A percentile compares a stretch with the other conserved stretches of the same genome.
Conservation (phyloP, 2,329 filamentous ascomycete species). For the Lasiodiplodia citricola region DNA sequence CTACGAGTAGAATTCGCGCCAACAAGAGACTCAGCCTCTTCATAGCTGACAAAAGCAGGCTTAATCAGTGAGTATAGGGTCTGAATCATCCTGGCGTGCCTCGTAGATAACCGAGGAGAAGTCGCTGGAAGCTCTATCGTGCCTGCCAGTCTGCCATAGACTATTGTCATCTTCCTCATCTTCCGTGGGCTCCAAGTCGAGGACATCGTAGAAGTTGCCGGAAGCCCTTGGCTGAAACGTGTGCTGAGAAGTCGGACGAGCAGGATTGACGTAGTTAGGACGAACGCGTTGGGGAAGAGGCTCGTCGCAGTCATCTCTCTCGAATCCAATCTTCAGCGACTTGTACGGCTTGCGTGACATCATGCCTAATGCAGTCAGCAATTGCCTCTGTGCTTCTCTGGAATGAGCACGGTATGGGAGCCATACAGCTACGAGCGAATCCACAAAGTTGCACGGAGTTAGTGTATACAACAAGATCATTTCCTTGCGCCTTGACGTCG, state of each 20-base stretch:
- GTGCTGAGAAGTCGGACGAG: neutral
- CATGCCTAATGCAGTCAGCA: slow-evolving; percentile 65
- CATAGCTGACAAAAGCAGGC: neutral
- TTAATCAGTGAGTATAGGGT: neutral
- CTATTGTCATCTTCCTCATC: slow-evolving; percentile 17
- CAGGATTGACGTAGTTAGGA: neutral
- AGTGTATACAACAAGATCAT: slow-evolving; percentile 70
- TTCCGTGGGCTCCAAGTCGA: slow-evolving; percentile 37
- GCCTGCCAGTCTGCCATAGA: neutral
- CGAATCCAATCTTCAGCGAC: slow-evolving; percentile 72
- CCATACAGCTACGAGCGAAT: slow-evolving; percentile 63
- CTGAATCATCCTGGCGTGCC: neutral
- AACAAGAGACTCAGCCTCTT: neutral
- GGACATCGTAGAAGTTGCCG: slow-evolving; percentile 41
- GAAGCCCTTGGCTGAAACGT: neutral
- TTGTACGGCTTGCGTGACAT: slow-evolving; percentile 71
- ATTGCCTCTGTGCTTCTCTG: neutral
- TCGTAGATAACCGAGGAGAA: neutral
- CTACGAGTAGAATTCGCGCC: neutral
- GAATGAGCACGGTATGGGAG: too few species aligned
- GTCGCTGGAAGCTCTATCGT: neutral
- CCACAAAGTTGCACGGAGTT: slow-evolving; percentile 79
- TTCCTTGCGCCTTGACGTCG: slow-evolving; percentile 61
- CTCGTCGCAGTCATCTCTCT: slow-evolving; percentile 70
- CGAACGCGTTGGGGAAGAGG: neutral